Base-by-base conservation (phyloP, 768 basidiomycete genomes). In the Trametes punicea region DNA sequence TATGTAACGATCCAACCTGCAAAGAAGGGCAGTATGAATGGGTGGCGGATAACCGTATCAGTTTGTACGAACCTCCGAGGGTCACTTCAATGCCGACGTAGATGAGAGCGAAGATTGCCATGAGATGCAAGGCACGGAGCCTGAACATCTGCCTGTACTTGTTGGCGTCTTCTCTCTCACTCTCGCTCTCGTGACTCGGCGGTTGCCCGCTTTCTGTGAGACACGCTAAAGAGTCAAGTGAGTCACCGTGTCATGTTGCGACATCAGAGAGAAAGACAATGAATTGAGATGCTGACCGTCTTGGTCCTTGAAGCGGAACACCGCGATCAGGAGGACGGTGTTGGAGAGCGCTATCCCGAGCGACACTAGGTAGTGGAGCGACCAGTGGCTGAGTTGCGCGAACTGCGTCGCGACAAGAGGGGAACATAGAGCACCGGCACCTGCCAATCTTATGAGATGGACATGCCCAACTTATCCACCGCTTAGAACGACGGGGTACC, bases 381-480 rank as follows among this genome's bases (percentile, higher is more conserved):
- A 88, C 92, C 91, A 93, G 33, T 72, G 78, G 0, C 61, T 69
- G 25, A 81, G 62, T 56, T 82, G 81, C 0, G 88, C 76, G 62
- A 96, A 94, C 54, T 91, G 89, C 0, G 93, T 95, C 0, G 92
- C 80, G 0, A 87, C 82, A 15, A 96, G 77, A 2, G 93, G 93
- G 0, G 91, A 69, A 6, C 74, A 74, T 6, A 89, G 71, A 1
- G 87, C 87, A 2, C 88, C 88, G 0, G 77, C 70, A n/a, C 88
- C 87, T 88, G 40, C 20, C 23, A 23, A 34, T 4, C 15, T 8
- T n/a, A n/a, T n/a, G n/a, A n/a, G n/a, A n/a, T n/a, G n/a, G n/a
- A n/a, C n/a, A 6, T 9, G 18, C 34, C 47, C 4, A 13, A 21
- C 44, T 2, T 20, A 56, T 52, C 55, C 60, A 31, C 23, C 16